Base-by-base conservation (phyloP, 768 basidiomycete genomes). In the Tulasnella sp. region DNA sequence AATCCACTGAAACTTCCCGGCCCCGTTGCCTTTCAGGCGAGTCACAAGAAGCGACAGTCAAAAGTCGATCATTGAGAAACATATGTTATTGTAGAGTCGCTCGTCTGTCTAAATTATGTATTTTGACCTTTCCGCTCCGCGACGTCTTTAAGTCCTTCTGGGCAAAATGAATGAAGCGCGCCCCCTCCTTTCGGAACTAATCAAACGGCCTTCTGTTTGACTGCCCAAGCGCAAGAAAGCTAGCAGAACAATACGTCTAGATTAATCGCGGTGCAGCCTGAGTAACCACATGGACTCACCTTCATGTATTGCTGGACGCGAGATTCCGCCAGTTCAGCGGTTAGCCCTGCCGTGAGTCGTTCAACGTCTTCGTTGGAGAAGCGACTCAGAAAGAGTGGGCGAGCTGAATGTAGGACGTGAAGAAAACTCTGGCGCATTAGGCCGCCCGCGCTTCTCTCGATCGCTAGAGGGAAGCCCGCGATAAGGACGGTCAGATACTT, bases 11-110 rank as follows among this genome's bases (percentile, higher is more conserved):
- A 73, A 37, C 29, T 48, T 77, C 5, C 73, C 40, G 39, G 26
- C 15, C 70, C 20, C 82, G 26, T 37, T 40, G 82, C 32, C n/a
- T 40, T 11, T 29, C 42, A 96, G 95, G 95, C 92, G 95, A 57
- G 92, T 97, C 11, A 92, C 92, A 26, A 83, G 89, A 80, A 89
- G 90, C 80, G 81, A 51, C 84, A 81, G 91, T 81, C 94, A 94
- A 83, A 95, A 94, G 84, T 93, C 92, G 78, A 86, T 92, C 39
- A 81, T 84, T 67, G 83, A 84, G 75, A 80, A 78, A 61, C 73
- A 80, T 18, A 70, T 79, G 51, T 71, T 79, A 44, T 46, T 72
- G 70, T 70, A 77, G 40, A 98, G 99, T 23, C 86, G 61, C 32
- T 35, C 61, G 4, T 67, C 26, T 29, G 5, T 15, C 61, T 35